These are phyloP conservation scores for Plasmodium knowlesi DNA, from an alignment of 169 alveolate species.

Conservation along the genomic window DNA sequence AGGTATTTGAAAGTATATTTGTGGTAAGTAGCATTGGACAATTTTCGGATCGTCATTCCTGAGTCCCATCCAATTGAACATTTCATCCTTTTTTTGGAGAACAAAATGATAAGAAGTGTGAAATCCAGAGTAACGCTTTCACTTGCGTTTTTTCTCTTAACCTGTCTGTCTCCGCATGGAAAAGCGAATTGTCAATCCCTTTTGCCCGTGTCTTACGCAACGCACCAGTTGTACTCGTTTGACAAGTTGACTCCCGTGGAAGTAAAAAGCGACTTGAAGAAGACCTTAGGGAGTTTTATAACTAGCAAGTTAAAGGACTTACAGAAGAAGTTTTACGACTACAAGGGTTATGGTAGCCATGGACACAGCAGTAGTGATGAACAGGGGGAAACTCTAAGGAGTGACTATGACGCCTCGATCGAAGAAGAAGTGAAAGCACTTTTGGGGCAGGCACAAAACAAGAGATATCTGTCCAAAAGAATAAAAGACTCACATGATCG, in stretches of 20 bases:
- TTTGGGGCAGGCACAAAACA: slow-evolving; percentile 34
- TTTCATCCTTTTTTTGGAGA: neutral
- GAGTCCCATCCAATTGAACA: neutral
- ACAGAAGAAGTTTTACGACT: slow-evolving; percentile 21
- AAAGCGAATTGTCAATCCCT: slow-evolving; percentile 33
- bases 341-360: neutral
- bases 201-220: slow-evolving; percentile 54
- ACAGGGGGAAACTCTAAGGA: neutral
- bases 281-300: slow-evolving; percentile 38
- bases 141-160: neutral
- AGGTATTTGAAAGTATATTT: neutral
- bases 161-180: neutral
- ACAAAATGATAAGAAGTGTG: neutral
- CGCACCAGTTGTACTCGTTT: slow-evolving; percentile 46
- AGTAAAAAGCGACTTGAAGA: slow-evolving; percentile 35
- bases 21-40: neutral
- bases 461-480: slow-evolving; percentile 45
- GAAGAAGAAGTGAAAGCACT: slow-evolving; percentile 61
- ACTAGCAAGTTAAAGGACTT: slow-evolving; percentile 28
- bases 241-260: slow-evolving; percentile 48
- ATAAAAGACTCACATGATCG: slow-evolving; percentile 61
- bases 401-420: slow-evolving; percentile 36
- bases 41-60: neutral
- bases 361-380: neutral
- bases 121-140: neutral